Evolutionary conservation across 2,329 filamentous ascomycete genomes (phyloP), one percentile per base, ranked within the genome.

Genomic region (Ambrosiella xylebori): DNA sequence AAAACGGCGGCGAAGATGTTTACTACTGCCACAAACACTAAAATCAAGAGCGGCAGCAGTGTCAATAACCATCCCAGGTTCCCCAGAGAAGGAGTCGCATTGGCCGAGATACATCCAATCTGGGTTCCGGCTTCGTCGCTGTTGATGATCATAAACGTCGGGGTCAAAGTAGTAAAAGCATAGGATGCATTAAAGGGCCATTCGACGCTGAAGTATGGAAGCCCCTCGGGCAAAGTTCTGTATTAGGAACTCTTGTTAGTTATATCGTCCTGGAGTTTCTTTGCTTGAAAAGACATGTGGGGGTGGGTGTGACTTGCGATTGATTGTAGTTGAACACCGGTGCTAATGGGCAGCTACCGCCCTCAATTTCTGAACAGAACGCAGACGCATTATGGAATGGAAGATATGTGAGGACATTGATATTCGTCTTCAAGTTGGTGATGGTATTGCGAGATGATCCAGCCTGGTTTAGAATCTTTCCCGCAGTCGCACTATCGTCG

Each of bases 1-100:
- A 82, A 91, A 41, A 94, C 87, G 54, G 82, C 86, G 2, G 93
- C 89, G 63, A 88, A 82, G 40, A 90, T 74, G 6, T 91, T 95
- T 12, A 90, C 88, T 59, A 89, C 70, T 1, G 82, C 93, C 51
- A 94, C 87, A 45, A 91, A 75, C 2, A 91, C 72, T 38, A 98
- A 75, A 27, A 96, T 80, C 2, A 85, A 74, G 27, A 91, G 76
- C 1, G 93, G 91, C 3, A 95, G 70, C 67, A 86, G 93, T 57
- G 77, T 80, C 53, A 95, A 69, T 49, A 87, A 74, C 69, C 78
- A 80, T n/a, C 78, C 76, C 40, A 95, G 71, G 8, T 70, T 67
- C 5, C 90, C 89, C 3, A 98, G 74, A 64, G 86, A 84, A 0
- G 93, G 93, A 0, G 91, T 96, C 59, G 96, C 77, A 59, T 80